Base-by-base conservation (phyloP, 1,284 basidiomycete species). In the Erythrobasidium hasegawianum region DNA sequence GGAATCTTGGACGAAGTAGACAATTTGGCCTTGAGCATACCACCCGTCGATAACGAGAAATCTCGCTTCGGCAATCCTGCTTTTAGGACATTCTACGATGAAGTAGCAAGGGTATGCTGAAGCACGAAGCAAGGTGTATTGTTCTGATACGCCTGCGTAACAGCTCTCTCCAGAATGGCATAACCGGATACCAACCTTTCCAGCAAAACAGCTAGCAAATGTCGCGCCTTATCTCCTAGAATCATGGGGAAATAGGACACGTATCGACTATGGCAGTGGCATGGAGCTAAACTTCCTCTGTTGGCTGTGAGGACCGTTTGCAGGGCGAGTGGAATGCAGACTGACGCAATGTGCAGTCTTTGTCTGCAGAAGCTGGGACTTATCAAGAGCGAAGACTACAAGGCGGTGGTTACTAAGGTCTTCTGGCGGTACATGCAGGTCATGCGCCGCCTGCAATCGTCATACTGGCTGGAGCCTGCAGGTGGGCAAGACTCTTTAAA, bases 281-380 rank as follows among this genome's bases (percentile, higher is more conserved):
- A 97, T 97, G 93, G 96, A 99, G 77, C 83, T 98, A 67, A 97
- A 97, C 79, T 98, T 97, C 75, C 72, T 97, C 11, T 97, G 91
- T 74, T 98, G 94, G 94, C 76, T 98, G 92, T 96, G 76, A 74
- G 90, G 81, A 10, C 39, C 20, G 9, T 26, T 20, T 41, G 5
- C 20, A 7, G 10, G 5, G 20, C 33, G 33, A 33, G n/a, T 11
- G 33, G 4, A 33, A 33, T 18, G 18, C 24, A 29, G 5, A 52
- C 56, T 64, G 55, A 58, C 1, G 22, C 22, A 27, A 20, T 10
- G 39, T 18, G 11, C 71, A 95, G 92, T 64, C 81, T 94, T 47
- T 95, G 90, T 74, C 79, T 98, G 1, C 84, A 87, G 71, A 85
- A 85, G 26, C 79, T 97, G 1, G 85, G 84, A 1, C 81, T 94